Evolutionary conservation across 23 red algal species (phyloP), one percentile per base, ranked within the genome.

Genomic region (Pyropia haitanensis): DNA sequence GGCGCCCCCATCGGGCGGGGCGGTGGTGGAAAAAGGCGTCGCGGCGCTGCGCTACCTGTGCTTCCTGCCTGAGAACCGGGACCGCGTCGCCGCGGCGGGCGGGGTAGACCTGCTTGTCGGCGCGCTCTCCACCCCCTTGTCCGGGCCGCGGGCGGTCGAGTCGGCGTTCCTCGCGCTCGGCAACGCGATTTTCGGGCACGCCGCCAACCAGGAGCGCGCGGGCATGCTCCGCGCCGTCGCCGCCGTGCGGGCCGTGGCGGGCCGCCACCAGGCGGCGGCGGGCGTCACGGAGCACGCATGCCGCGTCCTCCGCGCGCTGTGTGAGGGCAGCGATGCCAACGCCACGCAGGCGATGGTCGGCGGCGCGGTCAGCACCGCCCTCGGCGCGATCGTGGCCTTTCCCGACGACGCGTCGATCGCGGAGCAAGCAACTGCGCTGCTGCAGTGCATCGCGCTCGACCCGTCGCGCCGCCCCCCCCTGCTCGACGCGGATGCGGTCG

Each of bases 361-460:
- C 51, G 84, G 84, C 18, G 84, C 68, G 10, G 51, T 89, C 8
- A 79, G 63, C 14, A 69, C 74, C 58, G 84, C 64, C 70, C 29
- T 66, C 16, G 53, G 76, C 48, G 74, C 84, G 4, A 80, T 89
- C 61, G 64, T 89, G 68, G 84, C 71, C 23, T 89, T 70, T 51
- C 74, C 84, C 14, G 76, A 75, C 8, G 70, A 79, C 39, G 65
- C 74, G 15, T 72, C 68, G 18, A 59, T 89, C 5, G 68, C 76
- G 39, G 84, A 89, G 56, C 84, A 89, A 49, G 84, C 84, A 17
- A 61, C 53, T 48, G 84, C 84, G 21, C 68, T 89, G 70, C 55
- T 89, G 16, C 60, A 73, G 4, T 72, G 77, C 60, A 64, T 89
- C 3, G 29, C 70, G 19, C 51, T 77, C 28, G 70, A 57, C 63